These are phyloP conservation scores for Catharanthus roseus DNA, from an alignment of 257 asterid species.

Conservation along the genomic window DNA sequence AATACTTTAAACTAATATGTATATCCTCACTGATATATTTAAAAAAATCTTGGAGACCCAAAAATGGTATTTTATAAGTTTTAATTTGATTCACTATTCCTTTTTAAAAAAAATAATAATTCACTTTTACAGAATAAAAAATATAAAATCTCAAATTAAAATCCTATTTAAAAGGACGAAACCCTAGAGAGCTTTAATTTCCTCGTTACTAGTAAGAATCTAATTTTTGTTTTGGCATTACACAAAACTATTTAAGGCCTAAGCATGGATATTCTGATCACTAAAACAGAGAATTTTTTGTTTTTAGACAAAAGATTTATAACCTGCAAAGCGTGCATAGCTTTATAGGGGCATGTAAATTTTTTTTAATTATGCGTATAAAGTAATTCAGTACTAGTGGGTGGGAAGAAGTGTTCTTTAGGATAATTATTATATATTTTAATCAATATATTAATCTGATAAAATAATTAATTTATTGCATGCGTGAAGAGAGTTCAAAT, in stretches of 20 bases:
- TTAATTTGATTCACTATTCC: neutral
- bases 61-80: too few species aligned
- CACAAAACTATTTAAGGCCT: neutral
- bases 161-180: neutral
- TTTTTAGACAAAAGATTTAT: neutral
- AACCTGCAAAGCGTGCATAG: conserved; percentile 16
- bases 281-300: neutral
- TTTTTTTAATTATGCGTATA: neutral
- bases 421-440: neutral
- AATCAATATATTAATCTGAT: neutral
- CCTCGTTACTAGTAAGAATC: conserved; percentile 15
- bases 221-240: neutral
- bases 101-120: too few species aligned
- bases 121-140: too few species aligned
- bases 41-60: too few species aligned
- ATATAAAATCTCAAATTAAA: too few species aligned
- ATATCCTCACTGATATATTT: too few species aligned
- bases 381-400: conserved; percentile 7
- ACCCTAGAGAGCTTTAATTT: neutral
- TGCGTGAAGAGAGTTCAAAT: conserved; percentile 21
- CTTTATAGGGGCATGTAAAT: conserved; percentile 25
- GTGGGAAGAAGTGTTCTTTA: neutral
- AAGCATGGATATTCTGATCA: neutral
- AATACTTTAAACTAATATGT: too few species aligned
- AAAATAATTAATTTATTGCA: conserved; percentile 24